Percentiles rank a stretch among this genome's conserved stretches.
These are phyloP conservation scores for Cylindrotheca fusiformis DNA, from an alignment of 108 stramenopile species.

Conservation along the genomic window DNA sequence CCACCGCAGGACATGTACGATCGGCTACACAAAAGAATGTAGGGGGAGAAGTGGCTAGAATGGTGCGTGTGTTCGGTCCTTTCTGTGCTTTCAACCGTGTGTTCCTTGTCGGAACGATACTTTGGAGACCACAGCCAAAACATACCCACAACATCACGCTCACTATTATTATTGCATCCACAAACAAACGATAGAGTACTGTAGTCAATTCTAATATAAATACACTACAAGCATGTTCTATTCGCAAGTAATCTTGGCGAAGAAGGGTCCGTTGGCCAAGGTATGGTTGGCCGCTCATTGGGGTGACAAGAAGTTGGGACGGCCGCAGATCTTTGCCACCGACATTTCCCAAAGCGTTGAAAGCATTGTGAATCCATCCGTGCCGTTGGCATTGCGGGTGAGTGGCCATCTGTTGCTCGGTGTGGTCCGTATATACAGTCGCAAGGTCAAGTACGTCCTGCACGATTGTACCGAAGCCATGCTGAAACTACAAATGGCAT, in stretches of 20 bases:
- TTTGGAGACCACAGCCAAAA: not conserved
- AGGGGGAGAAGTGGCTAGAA: too few species aligned
- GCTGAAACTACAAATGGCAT: constrained; percentile 97
- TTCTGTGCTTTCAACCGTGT: too few species aligned
- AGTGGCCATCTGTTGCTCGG: constrained; percentile 96
- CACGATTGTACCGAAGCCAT: constrained; percentile 98
- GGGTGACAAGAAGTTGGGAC: constrained; percentile 97
- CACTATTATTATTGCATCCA: not conserved
- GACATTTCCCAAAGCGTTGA: constrained; percentile 93
- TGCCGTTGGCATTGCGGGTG: constrained; percentile 96
- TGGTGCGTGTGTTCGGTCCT: too few species aligned
- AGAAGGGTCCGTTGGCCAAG: constrained; percentile 97
- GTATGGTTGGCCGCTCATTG: constrained; percentile 99
- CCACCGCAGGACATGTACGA: too few species aligned
- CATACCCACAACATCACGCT: not conserved
- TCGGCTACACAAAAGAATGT: too few species aligned
- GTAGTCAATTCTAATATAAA: too few species aligned
- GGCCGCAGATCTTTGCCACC: constrained; percentile 93
- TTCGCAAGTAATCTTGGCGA: constrained; percentile 97
- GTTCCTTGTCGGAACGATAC: not conserved
- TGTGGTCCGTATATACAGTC: constrained; percentile 96
- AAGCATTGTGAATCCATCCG: constrained; percentile 92
- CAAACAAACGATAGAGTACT: not conserved
- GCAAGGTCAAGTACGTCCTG: constrained; percentile 94
- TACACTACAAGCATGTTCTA: constrained; percentile 87